A percentile compares a stretch with the other conserved stretches of the same genome.
These are phyloP conservation scores for Orbilia javanica DNA, from an alignment of 2,329 filamentous ascomycete species.

Conservation along the genomic window DNA sequence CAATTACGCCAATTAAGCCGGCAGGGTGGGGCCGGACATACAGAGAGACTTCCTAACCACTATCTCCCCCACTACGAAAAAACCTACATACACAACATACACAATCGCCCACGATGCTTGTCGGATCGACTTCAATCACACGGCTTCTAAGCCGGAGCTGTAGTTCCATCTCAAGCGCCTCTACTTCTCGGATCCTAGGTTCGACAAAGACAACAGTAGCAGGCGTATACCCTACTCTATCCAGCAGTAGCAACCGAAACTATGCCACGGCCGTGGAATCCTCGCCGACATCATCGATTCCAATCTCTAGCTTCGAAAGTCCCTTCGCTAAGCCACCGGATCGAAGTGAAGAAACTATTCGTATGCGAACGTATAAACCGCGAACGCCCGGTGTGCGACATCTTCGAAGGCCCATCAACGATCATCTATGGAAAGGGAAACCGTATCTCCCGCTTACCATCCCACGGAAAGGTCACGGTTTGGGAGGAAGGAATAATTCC, in stretches of 20 bases:
- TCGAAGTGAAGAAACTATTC: slow-evolving; percentile 65
- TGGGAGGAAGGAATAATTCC: slow-evolving; percentile 90
- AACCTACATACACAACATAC: background rate
- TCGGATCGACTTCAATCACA: slow-evolving; percentile 36
- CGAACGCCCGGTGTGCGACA: slow-evolving; percentile 93
- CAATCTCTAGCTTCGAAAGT: slow-evolving; percentile 49
- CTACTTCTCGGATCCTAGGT: slow-evolving; percentile 19
- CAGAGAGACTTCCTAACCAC: background rate
- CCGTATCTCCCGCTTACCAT: slow-evolving; percentile 86
- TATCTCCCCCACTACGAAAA: slow-evolving; percentile 12
- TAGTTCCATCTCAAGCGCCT: slow-evolving; percentile 8
- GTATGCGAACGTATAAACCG: slow-evolving; percentile 88
- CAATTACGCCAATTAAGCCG: background rate
- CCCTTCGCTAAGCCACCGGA: slow-evolving; percentile 55
- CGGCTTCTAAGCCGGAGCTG: slow-evolving; percentile 53
- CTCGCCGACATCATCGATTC: slow-evolving; percentile 20
- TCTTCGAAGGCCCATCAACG: slow-evolving; percentile 90
- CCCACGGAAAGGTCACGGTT: slow-evolving; percentile 90
- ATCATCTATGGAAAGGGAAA: slow-evolving; percentile 95
- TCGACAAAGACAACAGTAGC: too few species aligned
- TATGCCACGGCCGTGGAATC: slow-evolving; percentile 38
- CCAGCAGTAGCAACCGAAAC: background rate
- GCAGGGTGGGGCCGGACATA: slow-evolving; percentile 3
- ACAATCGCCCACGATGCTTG: slow-evolving; percentile 43
- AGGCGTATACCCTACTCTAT: slow-evolving; percentile 3